A percentile compares a stretch with the other conserved stretches of the same genome.
phyloP scores from a whole-genome alignment of 164 flowering plant species.

The Aristolochia fimbriata region DNA sequence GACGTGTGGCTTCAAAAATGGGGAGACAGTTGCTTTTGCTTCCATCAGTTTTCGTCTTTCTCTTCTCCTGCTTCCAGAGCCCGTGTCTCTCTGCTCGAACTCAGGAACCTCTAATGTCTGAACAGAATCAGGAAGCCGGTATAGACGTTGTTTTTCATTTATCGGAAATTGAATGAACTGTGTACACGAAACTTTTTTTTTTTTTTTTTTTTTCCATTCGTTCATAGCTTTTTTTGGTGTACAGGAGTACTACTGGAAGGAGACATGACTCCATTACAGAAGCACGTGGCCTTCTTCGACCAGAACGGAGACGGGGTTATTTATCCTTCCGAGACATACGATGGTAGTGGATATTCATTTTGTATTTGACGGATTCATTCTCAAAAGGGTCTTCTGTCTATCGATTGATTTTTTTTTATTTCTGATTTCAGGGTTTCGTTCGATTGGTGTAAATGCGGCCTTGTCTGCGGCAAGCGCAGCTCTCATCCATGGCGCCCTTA shows the following conservation, averaged over 20 bases:
- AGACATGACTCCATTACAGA: constrained; percentile 5
- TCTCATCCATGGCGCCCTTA: constrained; percentile 43
- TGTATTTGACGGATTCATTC: neutral
- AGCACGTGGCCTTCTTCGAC: constrained; percentile 15
- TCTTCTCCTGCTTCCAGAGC: neutral
- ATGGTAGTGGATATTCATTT: constrained; percentile 7
- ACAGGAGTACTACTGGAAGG: neutral
- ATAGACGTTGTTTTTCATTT: neutral
- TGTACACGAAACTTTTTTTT: neutral
- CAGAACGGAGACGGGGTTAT: constrained; percentile 16
- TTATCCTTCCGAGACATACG: constrained; percentile 16
- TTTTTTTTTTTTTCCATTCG: neutral
- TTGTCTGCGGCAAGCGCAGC: constrained; percentile 30
- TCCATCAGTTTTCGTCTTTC: neutral
- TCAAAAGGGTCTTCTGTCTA: neutral
- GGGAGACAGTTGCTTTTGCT: neutral
- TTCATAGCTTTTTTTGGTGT: no score
- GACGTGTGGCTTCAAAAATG: no score
- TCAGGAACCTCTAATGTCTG: neutral
- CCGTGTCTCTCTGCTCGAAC: neutral
- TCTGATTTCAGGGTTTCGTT: constrained; percentile 37
- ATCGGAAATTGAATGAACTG: neutral
- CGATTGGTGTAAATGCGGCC: constrained; percentile 37
- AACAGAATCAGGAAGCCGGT: neutral
- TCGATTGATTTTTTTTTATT: neutral